A percentile compares a stretch with the other conserved stretches of the same genome.
Evolutionary conservation across 2,329 filamentous ascomycete species (phyloP).

Genomic region (Claviceps fusiformis): DNA sequence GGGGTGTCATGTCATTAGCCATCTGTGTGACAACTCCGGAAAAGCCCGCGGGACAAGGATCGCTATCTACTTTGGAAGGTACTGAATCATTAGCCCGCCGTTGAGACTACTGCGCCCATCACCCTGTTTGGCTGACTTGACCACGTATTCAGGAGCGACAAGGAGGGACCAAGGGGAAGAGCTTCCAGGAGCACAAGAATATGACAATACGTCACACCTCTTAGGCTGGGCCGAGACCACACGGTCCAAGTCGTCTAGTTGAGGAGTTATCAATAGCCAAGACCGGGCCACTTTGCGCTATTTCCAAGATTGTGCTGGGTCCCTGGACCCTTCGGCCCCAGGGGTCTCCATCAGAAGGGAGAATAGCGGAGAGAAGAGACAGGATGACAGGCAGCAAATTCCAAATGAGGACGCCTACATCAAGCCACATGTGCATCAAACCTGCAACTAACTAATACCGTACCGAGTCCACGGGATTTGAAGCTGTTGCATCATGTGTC

Average conservation of each 20-base stretch:
- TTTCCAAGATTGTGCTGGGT: background rate
- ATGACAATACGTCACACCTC: background rate
- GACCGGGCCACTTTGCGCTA: background rate
- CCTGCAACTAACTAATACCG: background rate
- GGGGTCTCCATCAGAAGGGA: background rate
- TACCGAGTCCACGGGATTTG: background rate
- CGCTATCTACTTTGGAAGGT: background rate
- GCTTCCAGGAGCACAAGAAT: background rate
- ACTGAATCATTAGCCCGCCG: background rate
- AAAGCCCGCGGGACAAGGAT: background rate
- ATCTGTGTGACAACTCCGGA: background rate
- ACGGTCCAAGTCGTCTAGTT: background rate
- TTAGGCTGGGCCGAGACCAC: background rate
- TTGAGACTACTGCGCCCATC: background rate
- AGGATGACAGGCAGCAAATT: background rate
- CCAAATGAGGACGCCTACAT: background rate
- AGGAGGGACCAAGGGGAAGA: background rate
- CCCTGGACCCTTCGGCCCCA: too few species aligned
- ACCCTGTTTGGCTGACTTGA: background rate
- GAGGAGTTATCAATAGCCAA: background rate
- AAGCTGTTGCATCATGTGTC: background rate
- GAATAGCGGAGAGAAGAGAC: constrained; percentile 4
- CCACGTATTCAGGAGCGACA: background rate
- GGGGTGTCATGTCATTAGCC: background rate
- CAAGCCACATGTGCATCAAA: background rate